Evolutionary conservation across 2,329 filamentous ascomycete genomes (phyloP), one percentile per base, ranked within the genome.

Genomic region (Hymenoscyphus fructigenus): DNA sequence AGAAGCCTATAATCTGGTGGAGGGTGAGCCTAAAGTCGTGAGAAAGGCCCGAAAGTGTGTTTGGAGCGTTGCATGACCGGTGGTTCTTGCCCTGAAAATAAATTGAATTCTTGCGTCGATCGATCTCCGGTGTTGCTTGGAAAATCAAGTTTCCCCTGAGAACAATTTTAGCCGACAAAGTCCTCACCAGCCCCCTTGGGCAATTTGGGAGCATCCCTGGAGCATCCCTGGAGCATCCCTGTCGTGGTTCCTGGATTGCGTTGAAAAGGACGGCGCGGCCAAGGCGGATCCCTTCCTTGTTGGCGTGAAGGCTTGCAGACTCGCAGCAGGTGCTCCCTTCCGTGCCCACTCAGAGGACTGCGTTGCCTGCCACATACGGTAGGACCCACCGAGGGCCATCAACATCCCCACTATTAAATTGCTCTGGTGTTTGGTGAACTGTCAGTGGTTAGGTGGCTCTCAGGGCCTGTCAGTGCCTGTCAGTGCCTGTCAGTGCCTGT

Each of bases 91-190:
- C 44, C n/a, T 50, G 20, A 44, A 20, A 41, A 44, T 44, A 23
- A 23, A 50, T 50, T 23, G 44, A 50, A 50, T 50, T 23, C 20
- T 23, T 26, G 20, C 44, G 34, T 36, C 34, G 10, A 36, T 36
- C 20, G 44, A 47, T 20, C n/a, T 20, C 44, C n/a, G 38, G 38
- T 44, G 38, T 44, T 44, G n/a, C 36, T 41, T 17, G 36, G 17
- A 6, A 44, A 20, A 20, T 7, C 44, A 20, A 20, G 10, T 36
- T 36, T 50, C n/a, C 44, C 44, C 44, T 20, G 44, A 36, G 34
- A 23, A 50, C 44, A 23, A 50, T 50, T 50, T 50, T 50, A 50
- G 44, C 44, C 44, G 44, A 50, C 44, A 20, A 50, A 50, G n/a
- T 10, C 41, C 5, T 6, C 7, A 3, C 44, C 44, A 50, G 20